Evolutionary conservation across 768 basidiomycete species (phyloP), one percentile per base, ranked within the genome.

Genomic region (Leccinum subgranulosum): DNA sequence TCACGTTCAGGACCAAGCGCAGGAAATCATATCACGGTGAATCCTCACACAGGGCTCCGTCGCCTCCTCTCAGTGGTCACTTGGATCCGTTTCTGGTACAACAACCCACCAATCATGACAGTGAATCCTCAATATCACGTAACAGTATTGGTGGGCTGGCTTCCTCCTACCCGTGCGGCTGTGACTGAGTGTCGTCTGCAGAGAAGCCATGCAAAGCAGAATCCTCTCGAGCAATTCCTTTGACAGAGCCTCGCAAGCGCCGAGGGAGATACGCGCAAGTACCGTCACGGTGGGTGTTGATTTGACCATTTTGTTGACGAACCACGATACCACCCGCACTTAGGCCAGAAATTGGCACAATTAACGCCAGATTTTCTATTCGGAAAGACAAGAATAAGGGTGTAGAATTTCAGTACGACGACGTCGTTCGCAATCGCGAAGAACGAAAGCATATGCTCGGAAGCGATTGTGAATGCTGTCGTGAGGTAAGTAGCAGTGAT

Each of bases 381-480:
- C 78, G 90, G 61, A 81, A 84, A 4, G 72, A 73, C 8, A 75
- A 72, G 34, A 96, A 96, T 67, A 76, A 78, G 0, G 93, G 91
- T 1, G 48, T 83, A 10, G 73, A 76, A 45, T 87, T 81, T 68
- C 84, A 86, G 61, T 96, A 81, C 64, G 87, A 93, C 46, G 85
- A 87, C 50, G 90, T 92, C 15, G 87, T 92, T 12, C 77, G 93
- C 27, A 78, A 76, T 41, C 87, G 80, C 64, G 81, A 81, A 17
- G 81, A 83, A 33, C 77, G 94, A 31, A 79, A 78, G 62, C 74
- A 76, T 52, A 79, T 96, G 78, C 79, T 88, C 51, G 94, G 81
- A 4, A 84, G 79, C 2, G 90, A 92, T 60, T 96, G 92, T 68
- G 89, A 90, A 60, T 87, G 86, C 58, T 96, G 94, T 69, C 82